A percentile compares a stretch with the other conserved stretches of the same genome.
These are phyloP conservation scores for Corchorus capsularis DNA, from an alignment of 345 rosid species.

Conservation along the genomic window DNA sequence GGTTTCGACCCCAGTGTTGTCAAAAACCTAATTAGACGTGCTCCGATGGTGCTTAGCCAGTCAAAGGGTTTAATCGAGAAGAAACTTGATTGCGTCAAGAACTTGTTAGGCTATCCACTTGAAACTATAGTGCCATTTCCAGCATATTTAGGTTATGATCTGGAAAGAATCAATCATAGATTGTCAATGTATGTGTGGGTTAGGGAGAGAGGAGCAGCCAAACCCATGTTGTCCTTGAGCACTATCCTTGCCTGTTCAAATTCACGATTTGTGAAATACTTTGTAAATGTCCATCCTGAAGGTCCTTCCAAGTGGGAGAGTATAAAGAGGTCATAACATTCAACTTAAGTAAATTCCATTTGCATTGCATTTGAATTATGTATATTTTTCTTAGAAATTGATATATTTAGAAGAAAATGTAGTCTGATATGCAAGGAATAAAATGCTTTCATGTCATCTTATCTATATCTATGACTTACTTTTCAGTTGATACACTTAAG, in stretches of 20 bases:
- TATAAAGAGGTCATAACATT: slow-evolving; percentile 43
- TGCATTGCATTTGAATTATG: background rate
- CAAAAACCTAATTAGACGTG: slow-evolving; percentile 54
- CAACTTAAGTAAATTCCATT: slow-evolving; percentile 25
- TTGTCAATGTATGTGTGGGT: slow-evolving; percentile 64
- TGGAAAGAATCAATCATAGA: slow-evolving; percentile 57
- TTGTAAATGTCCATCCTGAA: slow-evolving; percentile 74
- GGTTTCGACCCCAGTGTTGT: slow-evolving; percentile 60
- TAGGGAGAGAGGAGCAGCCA: slow-evolving; percentile 51
- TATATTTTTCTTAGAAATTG: background rate
- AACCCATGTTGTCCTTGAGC: slow-evolving; percentile 56
- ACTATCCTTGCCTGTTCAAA: slow-evolving; percentile 78
- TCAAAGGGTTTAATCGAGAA: slow-evolving; percentile 59
- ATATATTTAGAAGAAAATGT: background rate
- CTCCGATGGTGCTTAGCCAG: slow-evolving; percentile 75
- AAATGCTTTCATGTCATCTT: background rate
- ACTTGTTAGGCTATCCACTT: slow-evolving; percentile 58
- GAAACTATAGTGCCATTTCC: slow-evolving; percentile 60
- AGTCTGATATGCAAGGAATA: background rate
- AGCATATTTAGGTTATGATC: slow-evolving; percentile 62
- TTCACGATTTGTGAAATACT: slow-evolving; percentile 61
- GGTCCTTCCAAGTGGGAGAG: slow-evolving; percentile 76
- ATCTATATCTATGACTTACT: background rate
- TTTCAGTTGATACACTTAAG: background rate
- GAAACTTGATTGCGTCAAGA: slow-evolving; percentile 63